phyloP scores from a whole-genome alignment of 2,329 filamentous ascomycete species.

The Bipolaris oryzae region DNA sequence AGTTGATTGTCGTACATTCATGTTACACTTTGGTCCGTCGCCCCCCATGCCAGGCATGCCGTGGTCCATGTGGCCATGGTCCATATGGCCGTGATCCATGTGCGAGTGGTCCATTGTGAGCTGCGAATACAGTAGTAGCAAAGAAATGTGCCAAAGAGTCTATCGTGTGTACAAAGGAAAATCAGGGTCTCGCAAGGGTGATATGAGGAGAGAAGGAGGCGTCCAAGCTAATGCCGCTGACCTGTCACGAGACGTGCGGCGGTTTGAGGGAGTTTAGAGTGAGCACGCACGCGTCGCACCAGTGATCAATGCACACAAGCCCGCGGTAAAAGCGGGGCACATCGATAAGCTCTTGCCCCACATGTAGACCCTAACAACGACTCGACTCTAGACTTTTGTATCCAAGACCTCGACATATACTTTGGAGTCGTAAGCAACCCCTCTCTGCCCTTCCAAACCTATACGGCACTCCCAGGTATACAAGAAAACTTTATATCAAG shows the following conservation, averaged over 20 bases:
- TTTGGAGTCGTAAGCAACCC: neutral
- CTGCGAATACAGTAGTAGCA: neutral
- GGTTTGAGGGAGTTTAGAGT: neutral
- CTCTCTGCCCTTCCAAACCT: neutral
- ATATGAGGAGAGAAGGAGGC: neutral
- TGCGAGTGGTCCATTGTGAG: conserved; percentile 46
- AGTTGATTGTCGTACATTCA: conserved; percentile 71
- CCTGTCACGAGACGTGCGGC: conserved; percentile 10
- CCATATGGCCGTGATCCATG: conserved; percentile 57
- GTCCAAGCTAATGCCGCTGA: neutral
- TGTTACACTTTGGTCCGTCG: conserved; percentile 72
- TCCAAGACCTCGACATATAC: too few species aligned
- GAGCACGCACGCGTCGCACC: conserved; percentile 26
- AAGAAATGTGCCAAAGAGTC: neutral
- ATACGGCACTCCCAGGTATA: neutral
- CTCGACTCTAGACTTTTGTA: conserved; percentile 1
- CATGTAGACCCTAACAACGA: conserved; percentile 5
- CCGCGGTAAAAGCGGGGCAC: conserved; percentile 14
- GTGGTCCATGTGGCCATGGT: conserved; percentile 65
- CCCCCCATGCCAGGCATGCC: conserved; percentile 57
- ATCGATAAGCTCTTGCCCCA: neutral
- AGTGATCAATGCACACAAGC: conserved; percentile 26
- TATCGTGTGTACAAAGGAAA: neutral
- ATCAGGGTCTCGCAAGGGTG: neutral
- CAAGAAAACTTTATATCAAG: neutral